Base-by-base conservation (phyloP, 495 filamentous ascomycete genomes). In the Amniculicola lignicola region DNA sequence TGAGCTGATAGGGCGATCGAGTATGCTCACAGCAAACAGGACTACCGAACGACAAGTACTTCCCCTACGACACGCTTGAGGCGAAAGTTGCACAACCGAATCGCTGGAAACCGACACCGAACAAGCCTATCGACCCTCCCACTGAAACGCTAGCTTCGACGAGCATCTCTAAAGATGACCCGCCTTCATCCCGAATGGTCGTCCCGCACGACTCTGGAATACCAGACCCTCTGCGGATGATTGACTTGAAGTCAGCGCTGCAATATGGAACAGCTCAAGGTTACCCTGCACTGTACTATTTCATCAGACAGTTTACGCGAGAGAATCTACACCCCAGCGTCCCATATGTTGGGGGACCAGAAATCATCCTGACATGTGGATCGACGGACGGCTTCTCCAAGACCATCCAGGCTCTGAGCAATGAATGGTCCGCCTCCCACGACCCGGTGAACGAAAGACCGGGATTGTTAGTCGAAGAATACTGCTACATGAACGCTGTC, bases 11-110 rank as follows among this genome's bases (percentile, higher is more conserved):
- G n/a, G 29, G 7, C n/a, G 29, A 9, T 9, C 9, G 29, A 33
- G n/a, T n/a, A 33, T 33, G 29, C 29, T 33, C 9, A 33, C n/a
- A 33, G 29, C 29, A 33, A 41, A 23, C 63, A 90, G 87, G 88
- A 43, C 79, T 94, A 12, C 91, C 91, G 18, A 85, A 90, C 68
- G 70, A 81, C 12, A 79, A 78, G 27, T 88, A 88, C 70, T 96
- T 96, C 66, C 91, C 91, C 14, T 96, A 87, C 68, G 90, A 96
- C 52, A 94, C 89, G 0, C 81, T 95, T 23, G 88, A 92, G 69
- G 86, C 89, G n/a, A 79, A 84, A 52, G 77, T 81, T 46, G 88
- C 89, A 10, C 79, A 78, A 22, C 82, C 90, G 9, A 71, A 84
- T 16, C 81, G 90, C 62, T 90, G 85, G 72, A 76, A 79, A n/a